Evolutionary conservation across 371 early-diverging fungal genomes (phyloP).

Genomic region (Thermomucor indicae-seudaticae): DNA sequence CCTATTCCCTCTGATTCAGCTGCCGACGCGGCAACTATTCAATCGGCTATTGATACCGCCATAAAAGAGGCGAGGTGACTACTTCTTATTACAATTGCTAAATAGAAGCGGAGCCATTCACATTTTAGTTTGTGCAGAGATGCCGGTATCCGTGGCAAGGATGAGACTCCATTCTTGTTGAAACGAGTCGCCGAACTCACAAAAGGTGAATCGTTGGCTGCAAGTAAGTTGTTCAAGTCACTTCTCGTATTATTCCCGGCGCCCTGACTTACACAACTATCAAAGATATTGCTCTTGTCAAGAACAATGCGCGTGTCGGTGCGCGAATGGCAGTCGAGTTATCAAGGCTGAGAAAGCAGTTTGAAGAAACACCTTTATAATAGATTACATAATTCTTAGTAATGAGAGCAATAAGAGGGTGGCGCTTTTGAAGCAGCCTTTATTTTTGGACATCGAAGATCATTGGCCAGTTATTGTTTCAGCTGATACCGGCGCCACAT

Average conservation of each 20-base stretch:
- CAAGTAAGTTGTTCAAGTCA: constrained; percentile 58
- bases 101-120: no score
- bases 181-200: constrained; percentile 78
- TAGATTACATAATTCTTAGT: no score
- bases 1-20: constrained; percentile 82
- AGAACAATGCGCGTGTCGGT: constrained; percentile 87
- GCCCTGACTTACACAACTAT: not conserved
- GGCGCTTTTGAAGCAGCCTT: no score
- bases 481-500: no score
- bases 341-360: no score
- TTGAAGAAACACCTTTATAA: no score
- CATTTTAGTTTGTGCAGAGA: constrained; percentile 20
- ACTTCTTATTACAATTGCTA: no score
- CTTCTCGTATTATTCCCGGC: no score
- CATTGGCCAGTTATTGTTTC: no score
- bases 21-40: constrained; percentile 56
- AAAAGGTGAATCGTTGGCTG: constrained; percentile 70
- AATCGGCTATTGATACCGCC: constrained; percentile 68
- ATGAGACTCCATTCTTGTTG: constrained; percentile 88
- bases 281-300: constrained; percentile 81
- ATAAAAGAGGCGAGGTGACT: constrained; percentile 60
- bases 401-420: no score
- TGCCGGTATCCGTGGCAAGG: constrained; percentile 72
- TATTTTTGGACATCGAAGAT: no score
- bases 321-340: constrained; percentile 67